Conservation (phyloP, 129 eudicot genomes). For the Artemisia argyi region DNA sequence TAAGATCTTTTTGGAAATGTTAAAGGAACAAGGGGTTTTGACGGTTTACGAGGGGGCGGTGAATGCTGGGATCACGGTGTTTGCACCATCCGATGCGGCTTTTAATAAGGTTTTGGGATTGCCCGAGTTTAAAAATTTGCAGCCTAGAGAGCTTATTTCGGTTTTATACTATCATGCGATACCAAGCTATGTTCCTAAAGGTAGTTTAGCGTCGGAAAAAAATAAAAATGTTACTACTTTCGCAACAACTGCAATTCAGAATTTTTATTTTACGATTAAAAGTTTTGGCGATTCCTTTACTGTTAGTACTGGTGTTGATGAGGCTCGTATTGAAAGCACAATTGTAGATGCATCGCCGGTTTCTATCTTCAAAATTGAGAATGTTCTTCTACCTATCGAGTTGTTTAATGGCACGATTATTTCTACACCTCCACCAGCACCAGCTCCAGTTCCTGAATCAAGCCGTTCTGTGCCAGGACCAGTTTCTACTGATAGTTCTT, state of each 20-base stretch:
- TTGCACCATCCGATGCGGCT: neutral
- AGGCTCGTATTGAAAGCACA: slow-evolving; percentile 48
- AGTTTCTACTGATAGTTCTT: slow-evolving; percentile 13
- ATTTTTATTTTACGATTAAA: slow-evolving; percentile 25
- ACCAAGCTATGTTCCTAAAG: neutral
- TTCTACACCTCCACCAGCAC: slow-evolving; percentile 48
- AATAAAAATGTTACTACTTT: neutral
- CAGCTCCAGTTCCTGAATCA: slow-evolving; percentile 27
- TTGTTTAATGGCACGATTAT: slow-evolving; percentile 34
- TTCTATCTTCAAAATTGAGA: slow-evolving; percentile 55
- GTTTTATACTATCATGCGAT: neutral
- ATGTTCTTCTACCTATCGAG: slow-evolving; percentile 53
- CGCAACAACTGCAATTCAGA: too few species aligned
- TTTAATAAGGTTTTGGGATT: neutral
- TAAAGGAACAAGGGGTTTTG: neutral
- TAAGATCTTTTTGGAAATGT: neutral
- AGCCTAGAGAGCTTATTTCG: neutral
- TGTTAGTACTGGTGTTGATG: slow-evolving; percentile 53
- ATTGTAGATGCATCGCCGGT: slow-evolving; percentile 59
- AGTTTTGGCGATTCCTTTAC: slow-evolving; percentile 55
- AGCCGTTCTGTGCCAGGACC: slow-evolving; percentile 35
- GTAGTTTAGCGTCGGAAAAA: neutral
- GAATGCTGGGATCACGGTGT: neutral
- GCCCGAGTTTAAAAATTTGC: neutral
- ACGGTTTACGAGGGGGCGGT: neutral